Evolutionary conservation across 768 basidiomycete species (phyloP), one percentile per base, ranked within the genome.

Genomic region (Harrya chromipes): DNA sequence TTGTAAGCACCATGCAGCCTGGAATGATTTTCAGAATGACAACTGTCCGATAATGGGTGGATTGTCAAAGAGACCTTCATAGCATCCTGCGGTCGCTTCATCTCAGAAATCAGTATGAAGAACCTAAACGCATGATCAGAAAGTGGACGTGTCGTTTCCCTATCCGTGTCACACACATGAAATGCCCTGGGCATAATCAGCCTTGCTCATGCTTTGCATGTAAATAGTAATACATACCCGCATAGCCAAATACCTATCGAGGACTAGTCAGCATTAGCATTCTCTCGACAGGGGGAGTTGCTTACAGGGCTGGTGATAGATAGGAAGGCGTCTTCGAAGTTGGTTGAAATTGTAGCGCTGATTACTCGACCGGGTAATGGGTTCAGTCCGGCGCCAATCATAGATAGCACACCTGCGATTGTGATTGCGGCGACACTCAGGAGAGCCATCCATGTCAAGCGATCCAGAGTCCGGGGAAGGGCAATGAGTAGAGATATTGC

Each of bases 21-120:
- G 12, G 2, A 13, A 11, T 11, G 12, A 29, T 12, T 12, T 12
- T 29, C 29, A 29, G 29, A 29, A 11, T 29, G 29, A 13, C 26
- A 7, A 9, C 29, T 29, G 23, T 11, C 12, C 29, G 2, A 10
- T 9, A 5, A 8, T 26, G 26, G 6, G 73, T 75, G 49, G 10
- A 16, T 20, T 39, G 21, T 29, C 29, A 29, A 29, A 36, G 17
- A 33, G 13, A 78, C 79, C 71, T 81, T 81, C 76, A 80, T 81
- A 6, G 78, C 78, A 54, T 81, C 78, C 53, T 73, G 59, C 1
- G 80, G 78, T 23, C 55, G 59, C 19, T 62, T 64, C 80, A 81
- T 80, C 56, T 82, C 80, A 13, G 80, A 80, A 26, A 80, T 79
- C n/a, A 80, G 59, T 35, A 81, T 74, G 54, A 81, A 81, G 58